phyloP scores from a whole-genome alignment of 768 basidiomycete genomes.

The Mycena olivaceomarginata region DNA sequence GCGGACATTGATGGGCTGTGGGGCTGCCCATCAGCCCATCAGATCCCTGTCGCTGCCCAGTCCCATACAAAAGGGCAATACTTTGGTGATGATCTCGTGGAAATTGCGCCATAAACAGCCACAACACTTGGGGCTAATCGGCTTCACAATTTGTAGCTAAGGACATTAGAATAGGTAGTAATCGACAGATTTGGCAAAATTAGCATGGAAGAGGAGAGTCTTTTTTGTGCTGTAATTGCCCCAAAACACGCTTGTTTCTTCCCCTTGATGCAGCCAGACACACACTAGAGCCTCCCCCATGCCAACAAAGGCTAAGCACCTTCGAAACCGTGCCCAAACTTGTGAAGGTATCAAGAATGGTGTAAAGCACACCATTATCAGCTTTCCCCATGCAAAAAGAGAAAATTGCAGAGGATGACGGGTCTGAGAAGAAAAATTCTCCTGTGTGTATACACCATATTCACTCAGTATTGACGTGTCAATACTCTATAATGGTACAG shows the following conservation, averaged over 20 bases:
- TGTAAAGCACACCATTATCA: background rate
- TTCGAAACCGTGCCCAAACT: background rate
- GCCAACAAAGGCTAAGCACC: background rate
- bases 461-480: background rate
- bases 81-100: background rate
- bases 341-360: background rate
- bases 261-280: background rate
- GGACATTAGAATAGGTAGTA: background rate
- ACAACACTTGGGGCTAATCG: background rate
- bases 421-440: background rate
- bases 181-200: background rate
- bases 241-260: background rate
- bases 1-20: too few species aligned
- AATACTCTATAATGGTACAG: background rate
- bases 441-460: background rate
- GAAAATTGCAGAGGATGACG: background rate
- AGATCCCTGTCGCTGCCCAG: too few species aligned
- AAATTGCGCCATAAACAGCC: background rate
- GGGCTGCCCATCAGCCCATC: too few species aligned
- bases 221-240: background rate
- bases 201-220: background rate
- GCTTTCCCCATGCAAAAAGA: background rate
- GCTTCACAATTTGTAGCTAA: constrained; percentile 1
- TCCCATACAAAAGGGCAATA: background rate
- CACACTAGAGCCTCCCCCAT: background rate